phyloP scores from a whole-genome alignment of 495 filamentous ascomycete species.

The Aspergillus egyptiacus region DNA sequence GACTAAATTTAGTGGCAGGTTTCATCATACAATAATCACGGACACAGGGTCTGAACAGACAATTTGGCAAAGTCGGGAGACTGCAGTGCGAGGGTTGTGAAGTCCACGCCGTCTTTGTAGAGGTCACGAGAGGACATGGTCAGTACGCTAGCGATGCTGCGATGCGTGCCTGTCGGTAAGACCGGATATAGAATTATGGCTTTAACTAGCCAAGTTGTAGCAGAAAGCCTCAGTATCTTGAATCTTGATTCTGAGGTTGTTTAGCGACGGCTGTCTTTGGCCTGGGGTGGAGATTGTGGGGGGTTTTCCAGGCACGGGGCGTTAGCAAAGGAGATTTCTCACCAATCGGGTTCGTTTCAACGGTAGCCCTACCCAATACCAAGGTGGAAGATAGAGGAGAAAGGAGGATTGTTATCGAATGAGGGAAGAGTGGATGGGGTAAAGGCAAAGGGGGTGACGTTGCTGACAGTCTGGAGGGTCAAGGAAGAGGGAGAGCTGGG shows the following conservation, averaged over 20 bases:
- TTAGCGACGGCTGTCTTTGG: background rate
- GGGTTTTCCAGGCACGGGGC: constrained; percentile 5
- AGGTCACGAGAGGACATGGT: constrained; percentile 35
- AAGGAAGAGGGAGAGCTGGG: too few relatives aligned
- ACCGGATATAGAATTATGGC: too few relatives aligned
- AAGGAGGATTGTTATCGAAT: background rate
- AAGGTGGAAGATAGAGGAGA: background rate
- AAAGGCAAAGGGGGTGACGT: too few relatives aligned
- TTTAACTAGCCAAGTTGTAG: too few relatives aligned
- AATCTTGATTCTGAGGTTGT: background rate
- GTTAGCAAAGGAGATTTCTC: background rate
- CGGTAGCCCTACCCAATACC: constrained; percentile 1
- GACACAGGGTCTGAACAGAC: constrained; percentile 27
- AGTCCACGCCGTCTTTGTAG: constrained; percentile 60
- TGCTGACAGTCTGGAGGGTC: too few relatives aligned
- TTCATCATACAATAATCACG: background rate
- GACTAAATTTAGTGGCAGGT: constrained; percentile 13
- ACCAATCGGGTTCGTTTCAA: constrained; percentile 1
- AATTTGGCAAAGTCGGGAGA: constrained; percentile 54
- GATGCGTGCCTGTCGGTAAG: background rate
- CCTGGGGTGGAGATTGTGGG: background rate
- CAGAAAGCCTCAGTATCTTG: too few relatives aligned
- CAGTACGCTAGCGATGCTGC: constrained; percentile 3
- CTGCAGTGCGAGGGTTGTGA: constrained; percentile 50
- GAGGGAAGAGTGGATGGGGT: too few relatives aligned